Base-by-base conservation (phyloP, 208 protist species). In the Strigomonas galati region DNA sequence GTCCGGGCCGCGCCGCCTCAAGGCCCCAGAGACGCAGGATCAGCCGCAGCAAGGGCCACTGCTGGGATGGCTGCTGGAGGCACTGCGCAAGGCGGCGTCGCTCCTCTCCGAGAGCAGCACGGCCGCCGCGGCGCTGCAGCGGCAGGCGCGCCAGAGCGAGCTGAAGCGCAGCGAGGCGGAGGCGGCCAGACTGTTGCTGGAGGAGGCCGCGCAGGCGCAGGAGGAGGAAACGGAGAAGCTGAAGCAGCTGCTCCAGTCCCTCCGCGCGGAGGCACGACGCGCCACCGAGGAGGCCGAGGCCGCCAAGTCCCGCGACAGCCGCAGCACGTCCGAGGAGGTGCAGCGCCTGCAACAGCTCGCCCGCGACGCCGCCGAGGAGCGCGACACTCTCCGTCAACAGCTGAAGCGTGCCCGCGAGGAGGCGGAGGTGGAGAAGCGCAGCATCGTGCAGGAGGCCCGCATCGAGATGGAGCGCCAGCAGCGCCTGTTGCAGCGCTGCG, bases 281-380 rank as follows among this genome's bases (percentile, higher is more conserved):
- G 5, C 64, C 24, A 21, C 5, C 1, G 40, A 59, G 14, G 65
- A 30, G 35, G 23, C 59, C 10, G 55, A 63, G 15, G 44, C 37
- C 19, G 24, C 27, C 19, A 35, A 7, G 31, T 19, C 37, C 10
- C n/a, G 66, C 31, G 89, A 83, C 21, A 78, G 85, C 2, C 75
- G 86, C 56, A 81, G 88, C 35, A 63, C 91, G 35, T 69, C 89
- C 1, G 74, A 69, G 0, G 80, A 89, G 62, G 56, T 94, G 1
- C 84, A 90, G 30, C 63, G 64, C 1, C n/a, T 91, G 49, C 76
- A 84, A 63, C 26, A 61, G 28, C 76, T 74, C 1, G 87, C 80
- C 62, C 66, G 76, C n/a, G 65, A 56, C 54, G 62, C 91, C 4
- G 69, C 75, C 9, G 66, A 43, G 10, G 87, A 89, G 66, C 82